A percentile compares a stretch with the other conserved stretches of the same genome.
These are phyloP conservation scores for Fonsecaea monophora DNA, from an alignment of 2,329 filamentous ascomycete genomes.

Conservation along the genomic window DNA sequence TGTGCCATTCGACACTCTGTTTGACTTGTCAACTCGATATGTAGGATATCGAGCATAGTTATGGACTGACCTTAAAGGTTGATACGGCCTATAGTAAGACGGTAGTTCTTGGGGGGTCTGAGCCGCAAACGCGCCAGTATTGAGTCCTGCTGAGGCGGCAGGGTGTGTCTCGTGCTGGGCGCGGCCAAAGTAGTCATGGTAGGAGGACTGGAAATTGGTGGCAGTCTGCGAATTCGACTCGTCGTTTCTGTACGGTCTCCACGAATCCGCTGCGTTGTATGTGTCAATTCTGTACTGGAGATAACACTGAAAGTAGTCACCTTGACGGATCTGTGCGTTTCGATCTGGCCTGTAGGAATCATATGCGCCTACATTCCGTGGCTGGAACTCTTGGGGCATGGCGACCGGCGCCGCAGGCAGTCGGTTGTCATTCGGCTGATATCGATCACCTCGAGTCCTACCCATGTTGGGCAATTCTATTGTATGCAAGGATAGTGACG, in stretches of 20 bases:
- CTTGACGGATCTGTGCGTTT: conserved; percentile 26
- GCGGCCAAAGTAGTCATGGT: background rate
- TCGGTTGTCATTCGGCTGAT: conserved; percentile 3
- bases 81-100: conserved; percentile 22
- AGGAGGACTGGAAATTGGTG: conserved; percentile 10
- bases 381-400: background rate
- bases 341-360: conserved; percentile 13
- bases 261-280: conserved; percentile 39
- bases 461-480: conserved; percentile 14
- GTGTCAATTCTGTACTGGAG: conserved; percentile 35
- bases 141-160: background rate
- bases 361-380: background rate
- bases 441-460: conserved; percentile 8
- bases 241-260: conserved; percentile 38
- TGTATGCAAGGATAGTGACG: background rate
- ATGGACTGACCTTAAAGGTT: conserved; percentile 39
- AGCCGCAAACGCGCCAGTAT: background rate
- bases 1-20: conserved; percentile 34
- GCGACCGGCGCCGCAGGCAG: background rate
- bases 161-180: conserved; percentile 1
- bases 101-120: background rate
- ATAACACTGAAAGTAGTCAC: conserved; percentile 35
- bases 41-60: conserved; percentile 38
- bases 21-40: conserved; percentile 41
- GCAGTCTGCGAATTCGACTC: conserved; percentile 29